Base-by-base conservation (phyloP, 257 asterid genomes). In the Salvia rosmarinus region DNA sequence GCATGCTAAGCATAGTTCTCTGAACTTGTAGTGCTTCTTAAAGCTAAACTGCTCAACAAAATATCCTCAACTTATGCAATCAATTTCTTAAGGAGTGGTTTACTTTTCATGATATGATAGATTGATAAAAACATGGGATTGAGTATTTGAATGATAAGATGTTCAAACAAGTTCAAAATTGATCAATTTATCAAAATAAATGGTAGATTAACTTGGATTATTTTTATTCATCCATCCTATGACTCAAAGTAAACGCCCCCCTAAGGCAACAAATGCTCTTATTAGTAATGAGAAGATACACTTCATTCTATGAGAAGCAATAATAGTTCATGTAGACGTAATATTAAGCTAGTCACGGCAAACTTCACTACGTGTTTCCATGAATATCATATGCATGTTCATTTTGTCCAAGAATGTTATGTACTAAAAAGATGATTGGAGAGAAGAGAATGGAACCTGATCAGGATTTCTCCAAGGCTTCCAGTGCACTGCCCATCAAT, bases 381-480 rank as follows among this genome's bases (percentile, higher is more conserved):
- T 25, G 30, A 25, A 25, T 25, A 25, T 25, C 30, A 25, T 25
- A 25, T 25, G 30, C 30, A 25, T 25, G 1, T 25, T 25, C 30
- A 1, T 60, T 50, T 47, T 6, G 7, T 35, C 52, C 9, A 23
- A 13, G 30, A 20, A 61, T 62, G 2, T 1, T 32, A 68, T 12
- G n/a, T 4, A 21, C 58, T 44, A 9, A 28, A 25, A 28, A 16
- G 49, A 63, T 32, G 37, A 55, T 9, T 12, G 39, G 30, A 23
- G 62, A 10, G 30, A 62, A 62, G 65, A 50, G 1, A 25, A 67
- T 5, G 23, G 42, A 35, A 88, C 92, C 95, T 84, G 78, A 88
- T 86, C 81, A 88, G 76, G 82, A 88, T 93, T 82, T 93, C 98
- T 73, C 98, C 98, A 59, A 93, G 98, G 73, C 83, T 87, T 52